Percentiles rank a stretch among this genome's conserved stretches.
Conservation (phyloP, 768 basidiomycete species). For the Sarcodon aspratus region DNA sequence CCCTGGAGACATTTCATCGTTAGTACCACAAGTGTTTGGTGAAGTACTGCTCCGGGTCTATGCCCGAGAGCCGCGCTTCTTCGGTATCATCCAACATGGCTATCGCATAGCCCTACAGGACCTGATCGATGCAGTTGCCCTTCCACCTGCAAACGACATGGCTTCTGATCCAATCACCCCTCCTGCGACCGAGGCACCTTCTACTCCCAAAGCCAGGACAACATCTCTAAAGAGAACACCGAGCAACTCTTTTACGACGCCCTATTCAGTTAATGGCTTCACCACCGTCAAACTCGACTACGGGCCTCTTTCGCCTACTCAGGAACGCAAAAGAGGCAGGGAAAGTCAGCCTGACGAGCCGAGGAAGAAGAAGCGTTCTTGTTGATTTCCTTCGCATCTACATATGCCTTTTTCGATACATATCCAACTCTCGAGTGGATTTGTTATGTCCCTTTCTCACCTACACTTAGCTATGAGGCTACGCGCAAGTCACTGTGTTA, state of each 20-base stretch:
- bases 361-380: too few species aligned
- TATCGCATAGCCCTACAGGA: constrained; percentile 35
- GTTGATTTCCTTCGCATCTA: too few species aligned
- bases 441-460: too few species aligned
- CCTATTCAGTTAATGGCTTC: not conserved
- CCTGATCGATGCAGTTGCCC: constrained; percentile 5
- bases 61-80: constrained; percentile 47
- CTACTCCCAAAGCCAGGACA: not conserved
- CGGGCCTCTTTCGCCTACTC: not conserved
- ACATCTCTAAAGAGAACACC: not conserved
- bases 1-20: constrained; percentile 47
- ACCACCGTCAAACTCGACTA: constrained; percentile 7
- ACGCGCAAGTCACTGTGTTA: too few species aligned
- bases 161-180: not conserved
- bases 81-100: constrained; percentile 56
- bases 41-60: constrained; percentile 64
- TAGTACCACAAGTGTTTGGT: constrained; percentile 55
- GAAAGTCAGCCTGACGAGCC: too few species aligned
- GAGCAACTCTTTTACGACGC: not conserved
- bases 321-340: not conserved
- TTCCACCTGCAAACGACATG: not conserved
- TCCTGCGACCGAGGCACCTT: not conserved
- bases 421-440: too few species aligned
- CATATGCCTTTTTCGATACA: too few species aligned
- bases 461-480: too few species aligned